Conservation (phyloP, 805 yeast species). For the Isabelozyma heimii region DNA sequence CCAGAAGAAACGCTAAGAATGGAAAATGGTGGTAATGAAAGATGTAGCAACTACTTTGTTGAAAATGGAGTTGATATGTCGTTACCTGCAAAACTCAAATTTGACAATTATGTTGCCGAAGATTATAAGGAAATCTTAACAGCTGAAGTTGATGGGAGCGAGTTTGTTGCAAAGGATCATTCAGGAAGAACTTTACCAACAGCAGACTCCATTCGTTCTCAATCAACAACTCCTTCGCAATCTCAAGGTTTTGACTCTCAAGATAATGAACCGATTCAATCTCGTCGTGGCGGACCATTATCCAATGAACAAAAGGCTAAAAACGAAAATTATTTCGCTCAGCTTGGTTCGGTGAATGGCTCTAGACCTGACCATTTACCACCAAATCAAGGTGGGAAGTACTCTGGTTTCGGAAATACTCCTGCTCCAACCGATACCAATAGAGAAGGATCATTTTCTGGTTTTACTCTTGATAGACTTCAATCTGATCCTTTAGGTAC, state of each 20-base stretch:
- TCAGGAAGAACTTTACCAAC: slow-evolving; percentile 41
- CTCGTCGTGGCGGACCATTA: slow-evolving; percentile 44
- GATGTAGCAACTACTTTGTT: slow-evolving; percentile 65
- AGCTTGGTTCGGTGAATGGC: slow-evolving; percentile 70
- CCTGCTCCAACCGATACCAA: slow-evolving; percentile 45
- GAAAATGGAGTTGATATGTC: slow-evolving; percentile 66
- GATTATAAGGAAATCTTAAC: slow-evolving; percentile 85
- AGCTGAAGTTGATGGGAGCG: slow-evolving; percentile 69
- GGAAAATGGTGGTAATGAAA: slow-evolving; percentile 93
- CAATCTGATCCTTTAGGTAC: slow-evolving; percentile 91
- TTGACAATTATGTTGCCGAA: slow-evolving; percentile 88
- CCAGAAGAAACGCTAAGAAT: slow-evolving; percentile 84
- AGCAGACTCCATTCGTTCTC: slow-evolving; percentile 1
- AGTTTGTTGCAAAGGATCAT: slow-evolving; percentile 67
- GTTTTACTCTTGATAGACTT: slow-evolving; percentile 63
- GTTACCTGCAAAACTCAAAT: slow-evolving; percentile 70
- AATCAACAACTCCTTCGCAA: background rate
- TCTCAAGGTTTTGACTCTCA: background rate
- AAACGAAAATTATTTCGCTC: slow-evolving; percentile 81
- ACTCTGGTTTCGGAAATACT: slow-evolving; percentile 86
- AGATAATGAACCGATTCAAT: slow-evolving; percentile 28
- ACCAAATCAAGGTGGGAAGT: slow-evolving; percentile 93
- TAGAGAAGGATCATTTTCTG: slow-evolving; percentile 47
- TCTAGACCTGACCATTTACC: slow-evolving; percentile 74
- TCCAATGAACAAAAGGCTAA: slow-evolving; percentile 45